Evolutionary conservation across 345 rosid genomes (phyloP), one percentile per base, ranked within the genome.

Genomic region (Heritiera fomes): DNA sequence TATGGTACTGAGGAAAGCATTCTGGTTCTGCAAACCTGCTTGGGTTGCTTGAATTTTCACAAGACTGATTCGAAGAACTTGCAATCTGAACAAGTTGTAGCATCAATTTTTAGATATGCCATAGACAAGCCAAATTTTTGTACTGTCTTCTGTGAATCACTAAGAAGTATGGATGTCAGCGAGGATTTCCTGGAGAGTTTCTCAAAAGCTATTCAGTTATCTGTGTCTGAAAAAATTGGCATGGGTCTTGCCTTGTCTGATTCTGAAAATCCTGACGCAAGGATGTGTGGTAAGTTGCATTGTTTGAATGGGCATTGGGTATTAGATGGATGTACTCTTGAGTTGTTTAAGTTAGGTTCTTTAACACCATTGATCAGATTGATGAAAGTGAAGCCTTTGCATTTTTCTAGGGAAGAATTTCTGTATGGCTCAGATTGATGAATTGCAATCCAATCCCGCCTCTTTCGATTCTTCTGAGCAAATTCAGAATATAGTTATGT

Each of bases 161-260:
- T 93, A 5, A 77, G 84, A 49, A 81, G 78, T 78, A 75, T 62
- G 7, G 91, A 87, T 78, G 55, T 92, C 81, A 86, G 79, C 74
- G 90, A 82, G 64, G 85, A 80, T 6, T 78, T 86, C 80, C 79
- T 93, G 11, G 86, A 84, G 81, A 85, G 85, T 79, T 85, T 95
- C 28, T 84, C 89, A 0, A 74, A 71, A 75, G 75, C 80, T 10
- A 79, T 91, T 67, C 81, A 78, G 66, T 86, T 95, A 80, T 89
- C 99, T 0, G 50, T 84, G 50, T 77, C 87, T 66, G 96, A 95
- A 82, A 95, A 89, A 83, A 85, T 95, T 73, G 86, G 81, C 78
- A 79, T 90, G 78, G 93, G 89, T 84, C 93, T 95, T 70, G 94
- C 97, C 61, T 84, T 95, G 59, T 86, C 88, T 45, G 92, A 87